Evolutionary conservation across 2,329 filamentous ascomycete species (phyloP), one percentile per base, ranked within the genome.

Genomic region (Venturia oleaginea): DNA sequence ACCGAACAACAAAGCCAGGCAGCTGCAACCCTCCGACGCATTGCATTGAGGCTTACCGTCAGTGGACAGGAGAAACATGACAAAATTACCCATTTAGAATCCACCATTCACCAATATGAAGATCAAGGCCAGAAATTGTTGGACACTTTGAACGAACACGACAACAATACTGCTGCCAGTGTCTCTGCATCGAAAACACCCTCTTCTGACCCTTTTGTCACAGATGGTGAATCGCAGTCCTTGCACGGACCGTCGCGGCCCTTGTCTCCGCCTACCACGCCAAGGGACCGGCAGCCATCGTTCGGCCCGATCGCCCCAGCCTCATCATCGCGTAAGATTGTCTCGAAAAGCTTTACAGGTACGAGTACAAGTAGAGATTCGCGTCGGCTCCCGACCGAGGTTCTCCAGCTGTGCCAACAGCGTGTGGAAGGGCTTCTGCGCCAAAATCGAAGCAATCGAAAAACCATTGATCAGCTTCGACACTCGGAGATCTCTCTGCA

Each of bases 351-450:
- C 3, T n/a, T 7, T 46, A 1, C n/a, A 17, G 46, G n/a, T n/a
- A n/a, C 37, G 27, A 46, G n/a, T 19, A 57, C 34, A 22, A 32
- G 27, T 2, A 57, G 30, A 57, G 51, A 57, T n/a, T 38, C 62
- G n/a, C 46, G 59, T 11, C 46, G 42, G 24, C 37, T 64, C 11
- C 63, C 63, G 15, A 32, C 63, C 11, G 63, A 64, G 27, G 59
- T 64, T 2, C 32, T 64, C 10, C 37, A 64, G 55, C 19, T 64
- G 15, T 64, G 63, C 42, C 63, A 64, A 30, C 27, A 57, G 17
- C 51, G 63, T 22, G 63, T 57, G 27, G 54, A 64, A 40, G 42
- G 54, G 6, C 42, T 64, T 17, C 24, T 64, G 5, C 54, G 38
- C 17, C 51, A 64, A 46, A 32, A 51, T 34, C 46, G 42, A 15